Evolutionary conservation across 345 rosid species (phyloP), one percentile per base, ranked within the genome.

Genomic region (Cochlearia excelsa): DNA sequence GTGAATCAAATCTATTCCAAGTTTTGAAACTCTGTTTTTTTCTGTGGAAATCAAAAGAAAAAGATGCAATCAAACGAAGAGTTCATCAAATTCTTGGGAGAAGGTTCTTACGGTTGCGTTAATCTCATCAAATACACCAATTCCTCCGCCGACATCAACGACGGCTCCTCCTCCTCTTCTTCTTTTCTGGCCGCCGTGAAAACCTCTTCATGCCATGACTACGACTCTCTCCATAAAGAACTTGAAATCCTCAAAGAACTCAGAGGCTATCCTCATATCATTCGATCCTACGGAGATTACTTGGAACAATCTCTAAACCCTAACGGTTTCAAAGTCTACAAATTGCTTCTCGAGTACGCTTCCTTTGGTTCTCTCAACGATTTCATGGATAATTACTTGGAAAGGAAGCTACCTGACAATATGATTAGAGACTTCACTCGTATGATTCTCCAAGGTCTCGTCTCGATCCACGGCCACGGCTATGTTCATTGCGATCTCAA

Each of bases 401-500:
- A 69, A 52, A 42, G 38, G 33, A 37, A 27, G 1, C 26, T 64
- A 1, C 51, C 75, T 0, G 28, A 57, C 7, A 6, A 35, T 9
- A 16, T 7, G 1, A 45, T 45, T 1, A 70, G 26, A 58, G 55
- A 58, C 44, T 57, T 71, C 45, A 71, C 71, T 30, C 42, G 67
- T 3, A 65, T 65, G 75, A 65, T 71, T 5, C 30, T 71, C 6
- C 46, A 65, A 54, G 71, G 75, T 1, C 30, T 71, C 16, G 66
- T 54, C n/a, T 65, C 71, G 41, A 46, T 71, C 40, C 75, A 71
- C 43, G 26, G 23, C 7, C 46, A 10, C 23, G 75, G 75, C 53
- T 71, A 65, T 23, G 75, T 71, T 0, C 75, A 71, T 23, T 71
- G 71, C 31, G 75, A 71, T 59, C 75, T 66, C 41, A 72, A 66